These are phyloP conservation scores for Neurospora sp. DNA, from an alignment of 2,329 filamentous ascomycete species.

Conservation along the genomic window DNA sequence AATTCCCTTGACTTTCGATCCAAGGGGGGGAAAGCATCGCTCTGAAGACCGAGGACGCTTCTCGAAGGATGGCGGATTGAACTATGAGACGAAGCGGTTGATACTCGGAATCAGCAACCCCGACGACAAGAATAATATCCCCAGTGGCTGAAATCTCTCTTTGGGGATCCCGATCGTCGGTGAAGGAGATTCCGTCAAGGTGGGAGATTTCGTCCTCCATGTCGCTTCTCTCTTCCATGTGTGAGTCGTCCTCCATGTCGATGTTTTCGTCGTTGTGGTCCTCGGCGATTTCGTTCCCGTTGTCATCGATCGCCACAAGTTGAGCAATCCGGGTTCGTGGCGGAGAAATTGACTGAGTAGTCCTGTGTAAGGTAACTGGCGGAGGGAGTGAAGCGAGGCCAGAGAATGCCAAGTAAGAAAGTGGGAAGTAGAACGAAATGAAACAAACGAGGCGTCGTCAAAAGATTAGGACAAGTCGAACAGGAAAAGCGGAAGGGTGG, in stretches of 20 bases:
- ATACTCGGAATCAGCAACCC: not conserved
- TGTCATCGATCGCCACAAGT: not conserved
- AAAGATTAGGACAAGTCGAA: not conserved
- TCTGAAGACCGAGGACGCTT: not conserved
- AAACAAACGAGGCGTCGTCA: no score
- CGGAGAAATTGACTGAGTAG: no score
- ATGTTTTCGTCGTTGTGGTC: not conserved
- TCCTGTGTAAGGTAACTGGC: no score
- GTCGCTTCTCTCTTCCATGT: no score
- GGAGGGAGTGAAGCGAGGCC: not conserved
- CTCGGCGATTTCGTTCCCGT: rapidly evolving
- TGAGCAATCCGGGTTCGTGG: not conserved
- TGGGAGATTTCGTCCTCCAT: no score
- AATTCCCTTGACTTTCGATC: not conserved
- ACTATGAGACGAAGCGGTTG: not conserved
- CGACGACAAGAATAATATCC: not conserved
- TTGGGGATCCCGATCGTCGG: not conserved
- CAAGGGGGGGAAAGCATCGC: not conserved
- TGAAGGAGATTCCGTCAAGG: no score
- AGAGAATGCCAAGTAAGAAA: not conserved
- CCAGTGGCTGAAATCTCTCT: not conserved
- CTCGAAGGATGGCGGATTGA: not conserved
- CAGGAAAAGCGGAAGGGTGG: not conserved
- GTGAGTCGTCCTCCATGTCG: not conserved
- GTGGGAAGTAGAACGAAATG: no score